Evolutionary conservation across 2,329 filamentous ascomycete species (phyloP).

Genomic region (Colletotrichum sp.): DNA sequence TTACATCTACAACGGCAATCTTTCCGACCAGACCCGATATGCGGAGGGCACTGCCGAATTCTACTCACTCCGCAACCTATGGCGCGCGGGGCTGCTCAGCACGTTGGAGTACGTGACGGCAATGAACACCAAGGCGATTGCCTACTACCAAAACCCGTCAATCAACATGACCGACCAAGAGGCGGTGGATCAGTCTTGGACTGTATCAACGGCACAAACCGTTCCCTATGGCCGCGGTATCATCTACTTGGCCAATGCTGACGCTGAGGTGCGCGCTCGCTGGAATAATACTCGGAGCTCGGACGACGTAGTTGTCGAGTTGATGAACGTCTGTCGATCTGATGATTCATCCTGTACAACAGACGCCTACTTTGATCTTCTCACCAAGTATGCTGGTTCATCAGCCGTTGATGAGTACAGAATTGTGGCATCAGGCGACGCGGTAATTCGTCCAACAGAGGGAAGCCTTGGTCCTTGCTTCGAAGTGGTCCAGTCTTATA

Average conservation of each 20-base stretch:
- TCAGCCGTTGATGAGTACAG: not conserved
- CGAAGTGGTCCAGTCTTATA: not conserved
- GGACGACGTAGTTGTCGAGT: not conserved
- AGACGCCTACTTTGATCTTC: not conserved
- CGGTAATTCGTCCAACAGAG: not conserved
- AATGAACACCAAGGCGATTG: not conserved
- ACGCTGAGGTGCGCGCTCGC: not conserved
- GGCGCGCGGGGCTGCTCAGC: not conserved
- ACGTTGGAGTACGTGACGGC: not conserved
- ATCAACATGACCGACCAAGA: not conserved
- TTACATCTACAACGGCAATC: not conserved
- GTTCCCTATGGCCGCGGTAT: not conserved
- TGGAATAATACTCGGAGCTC: not conserved
- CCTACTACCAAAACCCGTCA: not conserved
- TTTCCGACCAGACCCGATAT: not conserved
- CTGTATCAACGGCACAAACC: not conserved
- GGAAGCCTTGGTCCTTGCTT: not conserved
- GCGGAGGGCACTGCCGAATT: not conserved
- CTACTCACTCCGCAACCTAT: not conserved
- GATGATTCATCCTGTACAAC: not conserved
- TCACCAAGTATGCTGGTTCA: not conserved
- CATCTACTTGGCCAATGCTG: not conserved
- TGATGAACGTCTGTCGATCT: not conserved
- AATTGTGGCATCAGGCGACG: not conserved
- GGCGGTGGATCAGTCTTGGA: not conserved